A percentile compares a stretch with the other conserved stretches of the same genome.
Evolutionary conservation across 2,329 filamentous ascomycete genomes (phyloP).

Genomic region (Fusarium citri): DNA sequence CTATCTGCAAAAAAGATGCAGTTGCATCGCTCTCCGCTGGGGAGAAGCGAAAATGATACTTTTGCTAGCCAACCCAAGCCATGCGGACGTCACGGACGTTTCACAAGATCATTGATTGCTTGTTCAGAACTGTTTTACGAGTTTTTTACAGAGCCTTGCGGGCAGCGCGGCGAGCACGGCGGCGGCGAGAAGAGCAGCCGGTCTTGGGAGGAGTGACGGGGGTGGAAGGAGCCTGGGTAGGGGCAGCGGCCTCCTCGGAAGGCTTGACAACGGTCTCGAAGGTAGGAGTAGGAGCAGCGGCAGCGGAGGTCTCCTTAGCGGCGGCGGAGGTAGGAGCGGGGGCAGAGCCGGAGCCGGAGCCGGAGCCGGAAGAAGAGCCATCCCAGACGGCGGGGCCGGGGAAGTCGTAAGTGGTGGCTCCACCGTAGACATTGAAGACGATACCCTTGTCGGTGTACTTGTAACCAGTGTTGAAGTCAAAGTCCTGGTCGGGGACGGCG

Average conservation of each 20-base stretch:
- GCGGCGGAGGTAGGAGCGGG: conserved; percentile 21
- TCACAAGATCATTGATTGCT: not conserved
- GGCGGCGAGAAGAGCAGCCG: conserved; percentile 40
- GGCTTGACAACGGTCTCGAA: conserved; percentile 40
- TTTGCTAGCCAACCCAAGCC: conserved; percentile 10
- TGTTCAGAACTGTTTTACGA: conserved; percentile 19
- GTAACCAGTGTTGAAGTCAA: conserved; percentile 66
- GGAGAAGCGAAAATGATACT: conserved; percentile 21
- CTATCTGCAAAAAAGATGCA: conserved; percentile 34
- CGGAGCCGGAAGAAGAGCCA: conserved; percentile 30
- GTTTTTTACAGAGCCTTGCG: conserved; percentile 37
- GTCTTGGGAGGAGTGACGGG: conserved; percentile 34
- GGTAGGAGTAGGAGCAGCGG: conserved; percentile 34
- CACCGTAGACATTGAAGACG: conserved; percentile 67
- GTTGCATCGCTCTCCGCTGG: conserved; percentile 33
- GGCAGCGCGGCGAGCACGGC: conserved; percentile 39
- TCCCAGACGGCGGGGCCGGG: conserved; percentile 52
- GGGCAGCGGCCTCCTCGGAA: conserved; percentile 25
- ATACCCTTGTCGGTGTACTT: conserved; percentile 68
- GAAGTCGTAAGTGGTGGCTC: conserved; percentile 48
- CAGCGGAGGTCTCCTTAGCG: conserved; percentile 12
- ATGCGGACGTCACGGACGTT: conserved; percentile 26
- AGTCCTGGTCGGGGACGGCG: conserved; percentile 53
- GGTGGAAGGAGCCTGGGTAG: conserved; percentile 21
- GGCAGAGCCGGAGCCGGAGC: conserved; percentile 22